phyloP scores from a whole-genome alignment of 73 alveolate species.

The Paramecium caudatum region DNA sequence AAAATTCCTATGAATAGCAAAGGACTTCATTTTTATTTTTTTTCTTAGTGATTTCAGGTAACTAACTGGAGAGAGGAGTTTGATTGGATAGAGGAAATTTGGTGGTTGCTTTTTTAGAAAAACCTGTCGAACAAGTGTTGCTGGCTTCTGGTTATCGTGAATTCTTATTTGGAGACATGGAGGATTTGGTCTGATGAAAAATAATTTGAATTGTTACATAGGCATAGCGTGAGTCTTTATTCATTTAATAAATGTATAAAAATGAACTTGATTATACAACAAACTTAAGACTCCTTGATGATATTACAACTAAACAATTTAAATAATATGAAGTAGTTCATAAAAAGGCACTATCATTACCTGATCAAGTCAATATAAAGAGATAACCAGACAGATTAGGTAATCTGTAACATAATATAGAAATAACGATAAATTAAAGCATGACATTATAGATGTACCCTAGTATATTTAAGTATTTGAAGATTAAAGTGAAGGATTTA shows the following conservation, averaged over 20 bases:
- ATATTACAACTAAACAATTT: conserved; percentile 1
- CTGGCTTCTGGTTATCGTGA: conserved; percentile 1
- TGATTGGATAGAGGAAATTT: background rate
- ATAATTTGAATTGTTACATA: conserved; percentile 49
- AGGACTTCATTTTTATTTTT: conserved; percentile 9
- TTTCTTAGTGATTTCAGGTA: conserved; percentile 45
- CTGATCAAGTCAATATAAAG: background rate
- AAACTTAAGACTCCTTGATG: conserved; percentile 11
- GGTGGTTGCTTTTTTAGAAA: conserved; percentile 30
- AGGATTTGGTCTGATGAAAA: conserved; percentile 24
- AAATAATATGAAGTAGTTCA: conserved; percentile 22
- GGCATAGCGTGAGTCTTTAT: conserved; percentile 44
- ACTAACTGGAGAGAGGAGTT: conserved; percentile 21
- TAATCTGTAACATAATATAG: background rate
- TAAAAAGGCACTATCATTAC: conserved; percentile 1
- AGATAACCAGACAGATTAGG: conserved; percentile 55
- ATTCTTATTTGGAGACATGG: conserved; percentile 40
- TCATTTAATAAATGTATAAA: conserved; percentile 12
- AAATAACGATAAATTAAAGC: background rate
- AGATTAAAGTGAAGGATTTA: conserved; percentile 2
- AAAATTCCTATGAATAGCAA: conserved; percentile 57
- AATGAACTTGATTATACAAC: conserved; percentile 23
- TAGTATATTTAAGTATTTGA: conserved; percentile 10
- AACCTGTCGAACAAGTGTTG: conserved; percentile 31
- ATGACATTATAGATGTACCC: conserved; percentile 26